These are phyloP conservation scores for Aspergillus brasiliensis DNA, from an alignment of 2,329 filamentous ascomycete genomes.

Conservation along the genomic window DNA sequence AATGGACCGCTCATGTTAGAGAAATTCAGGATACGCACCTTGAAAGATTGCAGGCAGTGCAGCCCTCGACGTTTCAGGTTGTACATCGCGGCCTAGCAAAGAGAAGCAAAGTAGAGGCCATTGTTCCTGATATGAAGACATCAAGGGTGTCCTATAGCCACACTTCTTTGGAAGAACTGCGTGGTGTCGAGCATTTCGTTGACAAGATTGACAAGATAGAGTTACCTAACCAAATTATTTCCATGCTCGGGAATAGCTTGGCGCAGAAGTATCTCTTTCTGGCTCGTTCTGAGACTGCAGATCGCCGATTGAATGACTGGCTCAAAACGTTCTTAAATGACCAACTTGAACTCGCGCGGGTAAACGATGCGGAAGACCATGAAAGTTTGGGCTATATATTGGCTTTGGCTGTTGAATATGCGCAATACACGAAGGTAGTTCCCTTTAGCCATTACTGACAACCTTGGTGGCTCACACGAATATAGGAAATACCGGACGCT, in stretches of 20 bases:
- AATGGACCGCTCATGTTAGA: slow-evolving; percentile 71
- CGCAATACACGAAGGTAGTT: slow-evolving; percentile 42
- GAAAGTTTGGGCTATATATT: slow-evolving; percentile 41
- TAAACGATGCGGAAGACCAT: slow-evolving; percentile 50
- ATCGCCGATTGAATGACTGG: slow-evolving; percentile 41
- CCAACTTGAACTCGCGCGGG: slow-evolving; percentile 36
- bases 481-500: slow-evolving; percentile 36
- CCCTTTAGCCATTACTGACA: background rate
- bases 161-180: slow-evolving; percentile 71
- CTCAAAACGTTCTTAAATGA: slow-evolving; percentile 43
- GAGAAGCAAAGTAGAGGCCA: slow-evolving; percentile 52
- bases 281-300: slow-evolving; percentile 59
- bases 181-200: slow-evolving; percentile 69
- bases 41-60: slow-evolving; percentile 44
- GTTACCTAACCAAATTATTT: slow-evolving; percentile 77
- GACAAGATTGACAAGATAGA: slow-evolving; percentile 76
- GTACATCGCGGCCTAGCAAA: slow-evolving; percentile 56
- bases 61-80: slow-evolving; percentile 64
- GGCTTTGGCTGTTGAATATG: slow-evolving; percentile 36
- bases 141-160: slow-evolving; percentile 66
- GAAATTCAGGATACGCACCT: slow-evolving; percentile 64
- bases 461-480: slow-evolving; percentile 6
- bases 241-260: slow-evolving; percentile 72
- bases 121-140: slow-evolving; percentile 72
- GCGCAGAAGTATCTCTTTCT: slow-evolving; percentile 74